phyloP scores from a whole-genome alignment of 192 early-diverging fungal species.

The Rhizoclosmatium globosum region DNA sequence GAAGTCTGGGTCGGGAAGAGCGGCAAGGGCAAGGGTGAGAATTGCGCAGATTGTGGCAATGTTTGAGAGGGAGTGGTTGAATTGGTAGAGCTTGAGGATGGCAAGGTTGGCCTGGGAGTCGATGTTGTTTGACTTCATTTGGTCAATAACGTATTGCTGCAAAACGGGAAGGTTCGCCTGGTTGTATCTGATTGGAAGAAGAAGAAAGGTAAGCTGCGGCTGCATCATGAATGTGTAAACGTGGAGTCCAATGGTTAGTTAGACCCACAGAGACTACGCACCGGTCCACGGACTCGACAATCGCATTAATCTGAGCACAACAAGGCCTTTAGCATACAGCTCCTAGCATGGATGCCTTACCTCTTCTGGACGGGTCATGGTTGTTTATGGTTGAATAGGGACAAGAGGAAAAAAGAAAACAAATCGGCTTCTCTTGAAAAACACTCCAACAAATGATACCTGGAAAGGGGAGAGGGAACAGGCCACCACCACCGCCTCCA shows the following conservation, averaged over 20 bases:
- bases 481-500: background rate
- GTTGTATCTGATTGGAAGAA: constrained; percentile 73
- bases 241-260: background rate
- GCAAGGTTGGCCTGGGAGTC: constrained; percentile 93
- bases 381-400: background rate
- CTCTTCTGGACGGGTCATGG: constrained; percentile 36
- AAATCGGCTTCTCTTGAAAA: background rate
- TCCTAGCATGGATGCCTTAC: constrained; percentile 8
- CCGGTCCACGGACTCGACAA: constrained; percentile 56
- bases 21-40: constrained; percentile 83
- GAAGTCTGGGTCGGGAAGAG: constrained; percentile 87
- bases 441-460: background rate
- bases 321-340: background rate
- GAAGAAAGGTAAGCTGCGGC: background rate
- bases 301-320: constrained; percentile 46
- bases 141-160: constrained; percentile 82
- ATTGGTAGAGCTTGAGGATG: constrained; percentile 94
- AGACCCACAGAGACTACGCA: background rate
- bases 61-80: constrained; percentile 83
- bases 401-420: background rate
- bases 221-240: background rate
- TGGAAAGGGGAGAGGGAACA: background rate
- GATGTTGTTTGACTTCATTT: constrained; percentile 79
- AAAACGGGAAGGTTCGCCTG: constrained; percentile 84
- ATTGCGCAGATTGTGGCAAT: constrained; percentile 76